phyloP scores from a whole-genome alignment of 441 rosid species.

The Metrosideros polymorpha region DNA sequence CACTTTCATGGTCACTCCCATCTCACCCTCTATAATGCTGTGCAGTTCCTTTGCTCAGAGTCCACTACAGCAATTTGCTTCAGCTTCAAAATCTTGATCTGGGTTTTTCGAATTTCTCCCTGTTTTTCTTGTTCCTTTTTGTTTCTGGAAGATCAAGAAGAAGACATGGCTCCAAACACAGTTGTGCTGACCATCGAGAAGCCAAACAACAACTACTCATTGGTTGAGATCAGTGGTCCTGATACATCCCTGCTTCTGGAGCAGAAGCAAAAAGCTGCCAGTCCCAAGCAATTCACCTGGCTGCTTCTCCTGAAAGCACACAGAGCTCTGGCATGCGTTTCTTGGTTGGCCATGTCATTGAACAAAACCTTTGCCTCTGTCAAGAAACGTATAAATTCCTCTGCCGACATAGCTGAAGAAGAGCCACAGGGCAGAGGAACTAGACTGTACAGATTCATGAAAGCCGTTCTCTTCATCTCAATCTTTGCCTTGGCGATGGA shows the following conservation, averaged over 20 bases:
- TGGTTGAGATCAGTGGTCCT: constrained; percentile 14
- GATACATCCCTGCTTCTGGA: constrained; percentile 4
- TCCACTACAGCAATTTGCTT: neutral
- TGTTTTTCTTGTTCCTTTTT: neutral
- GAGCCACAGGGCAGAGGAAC: constrained; percentile 52
- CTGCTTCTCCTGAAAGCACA: constrained; percentile 25
- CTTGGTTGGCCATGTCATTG: constrained; percentile 43
- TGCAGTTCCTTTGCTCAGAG: neutral
- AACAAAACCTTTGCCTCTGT: constrained; percentile 30
- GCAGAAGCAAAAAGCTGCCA: constrained; percentile 9
- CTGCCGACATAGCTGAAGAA: constrained; percentile 40
- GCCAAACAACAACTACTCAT: constrained; percentile 5
- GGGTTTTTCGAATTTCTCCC: neutral
- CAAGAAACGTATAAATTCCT: constrained; percentile 43
- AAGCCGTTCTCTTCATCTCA: constrained; percentile 50
- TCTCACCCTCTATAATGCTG: neutral
- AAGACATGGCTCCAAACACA: constrained; percentile 3
- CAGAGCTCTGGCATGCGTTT: constrained; percentile 44
- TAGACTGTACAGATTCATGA: constrained; percentile 63
- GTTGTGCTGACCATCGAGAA: constrained; percentile 15
- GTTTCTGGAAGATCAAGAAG: neutral
- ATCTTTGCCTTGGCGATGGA: constrained; percentile 50
- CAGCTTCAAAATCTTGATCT: neutral
- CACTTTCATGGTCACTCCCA: neutral
- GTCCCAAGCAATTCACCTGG: constrained; percentile 19